phyloP scores from a whole-genome alignment of 768 basidiomycete species.

The Exidia glandulosa region DNA sequence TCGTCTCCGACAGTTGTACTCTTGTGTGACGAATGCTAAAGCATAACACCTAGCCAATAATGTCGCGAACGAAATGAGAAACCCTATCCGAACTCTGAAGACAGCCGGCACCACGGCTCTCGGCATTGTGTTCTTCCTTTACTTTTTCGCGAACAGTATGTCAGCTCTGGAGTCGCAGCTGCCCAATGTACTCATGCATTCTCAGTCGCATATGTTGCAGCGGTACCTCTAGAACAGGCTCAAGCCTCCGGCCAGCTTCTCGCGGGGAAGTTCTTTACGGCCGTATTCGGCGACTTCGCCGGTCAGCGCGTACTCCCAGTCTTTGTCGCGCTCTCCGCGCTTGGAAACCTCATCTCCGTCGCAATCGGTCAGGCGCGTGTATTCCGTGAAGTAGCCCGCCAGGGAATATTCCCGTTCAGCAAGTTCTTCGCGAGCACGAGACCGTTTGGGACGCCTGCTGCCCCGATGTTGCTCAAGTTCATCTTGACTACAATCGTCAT shows the following conservation, averaged over 20 bases:
- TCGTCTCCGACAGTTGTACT: conserved; percentile 7
- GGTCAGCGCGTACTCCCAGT: background rate
- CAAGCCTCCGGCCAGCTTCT: conserved; percentile 32
- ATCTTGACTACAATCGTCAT: conserved; percentile 32
- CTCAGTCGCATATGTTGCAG: conserved; percentile 22
- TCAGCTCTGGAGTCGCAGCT: background rate
- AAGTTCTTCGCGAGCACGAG: conserved; percentile 35
- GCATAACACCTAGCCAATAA: conserved; percentile 8
- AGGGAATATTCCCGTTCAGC: conserved; percentile 40
- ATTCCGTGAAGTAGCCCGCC: conserved; percentile 40
- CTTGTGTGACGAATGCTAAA: conserved; percentile 11
- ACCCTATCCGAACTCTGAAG: conserved; percentile 31
- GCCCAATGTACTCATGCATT: background rate
- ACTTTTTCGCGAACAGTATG: conserved; percentile 31
- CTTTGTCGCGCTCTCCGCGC: conserved; percentile 1
- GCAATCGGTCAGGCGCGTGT: conserved; percentile 34
- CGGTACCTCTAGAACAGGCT: conserved; percentile 34
- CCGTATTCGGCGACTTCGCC: conserved; percentile 31
- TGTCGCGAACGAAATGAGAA: conserved; percentile 12
- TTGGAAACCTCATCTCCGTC: conserved; percentile 1
- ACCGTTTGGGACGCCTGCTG: conserved; percentile 39
- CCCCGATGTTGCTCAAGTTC: conserved; percentile 30
- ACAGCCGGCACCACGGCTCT: conserved; percentile 31
- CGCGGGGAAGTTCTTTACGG: conserved; percentile 40
- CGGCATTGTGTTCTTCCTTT: conserved; percentile 33